phyloP scores from a whole-genome alignment of 176 grass and related monocot species.

The Rhynchospora breviuscula region DNA sequence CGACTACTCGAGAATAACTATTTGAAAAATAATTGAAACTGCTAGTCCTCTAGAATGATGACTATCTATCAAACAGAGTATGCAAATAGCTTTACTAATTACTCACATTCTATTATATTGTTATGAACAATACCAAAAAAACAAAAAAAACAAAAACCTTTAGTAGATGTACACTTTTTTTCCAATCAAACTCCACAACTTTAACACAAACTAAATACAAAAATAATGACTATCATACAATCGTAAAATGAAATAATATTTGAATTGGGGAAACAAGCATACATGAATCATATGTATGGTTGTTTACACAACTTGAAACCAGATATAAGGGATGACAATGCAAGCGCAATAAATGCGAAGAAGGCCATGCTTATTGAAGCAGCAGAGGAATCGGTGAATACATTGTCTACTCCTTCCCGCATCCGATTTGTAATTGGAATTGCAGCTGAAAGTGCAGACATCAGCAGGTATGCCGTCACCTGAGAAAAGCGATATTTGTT shows the following conservation, averaged over 20 bases:
- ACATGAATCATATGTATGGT: slow-evolving; percentile 37
- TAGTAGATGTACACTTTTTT: neutral
- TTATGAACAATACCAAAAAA: neutral
- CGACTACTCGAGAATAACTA: neutral
- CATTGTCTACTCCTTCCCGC: slow-evolving; percentile 54
- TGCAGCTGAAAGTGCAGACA: slow-evolving; percentile 70
- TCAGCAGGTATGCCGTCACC: slow-evolving; percentile 72
- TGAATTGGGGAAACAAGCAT: neutral
- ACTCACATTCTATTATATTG: neutral
- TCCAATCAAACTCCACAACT: neutral
- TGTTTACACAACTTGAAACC: slow-evolving; percentile 81
- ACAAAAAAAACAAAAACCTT: neutral
- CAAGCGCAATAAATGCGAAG: slow-evolving; percentile 73
- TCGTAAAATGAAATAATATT: slow-evolving; percentile 14
- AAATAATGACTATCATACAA: slow-evolving; percentile 5
- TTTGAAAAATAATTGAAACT: neutral
- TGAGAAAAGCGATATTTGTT: slow-evolving; percentile 16
- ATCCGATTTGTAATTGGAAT: slow-evolving; percentile 80
- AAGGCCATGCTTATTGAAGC: slow-evolving; percentile 96
- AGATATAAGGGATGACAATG: slow-evolving; percentile 57
- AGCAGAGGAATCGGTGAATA: slow-evolving; percentile 75
- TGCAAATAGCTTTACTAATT: neutral
- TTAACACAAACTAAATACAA: neutral
- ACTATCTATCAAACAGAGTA: neutral
- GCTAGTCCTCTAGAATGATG: neutral